Evolutionary conservation across 441 rosid species (phyloP).

Genomic region (Daphne laureola): DNA sequence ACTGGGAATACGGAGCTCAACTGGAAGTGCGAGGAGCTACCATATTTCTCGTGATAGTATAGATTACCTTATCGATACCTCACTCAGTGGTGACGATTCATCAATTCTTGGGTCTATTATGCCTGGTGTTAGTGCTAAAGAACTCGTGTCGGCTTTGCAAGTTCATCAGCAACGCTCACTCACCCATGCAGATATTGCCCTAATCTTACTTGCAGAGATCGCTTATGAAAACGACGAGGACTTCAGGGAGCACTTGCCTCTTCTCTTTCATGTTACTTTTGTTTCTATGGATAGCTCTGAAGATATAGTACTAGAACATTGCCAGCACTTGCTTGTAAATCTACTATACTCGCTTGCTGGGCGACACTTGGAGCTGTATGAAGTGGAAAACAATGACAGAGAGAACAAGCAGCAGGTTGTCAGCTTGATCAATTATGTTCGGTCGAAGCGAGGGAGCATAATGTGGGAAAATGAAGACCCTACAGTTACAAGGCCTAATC

Average conservation of each 20-base stretch:
- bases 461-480: constrained; percentile 99
- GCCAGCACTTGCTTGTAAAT: constrained; percentile 92
- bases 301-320: constrained; percentile 92
- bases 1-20: constrained; percentile 86
- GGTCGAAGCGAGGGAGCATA: constrained; percentile 93
- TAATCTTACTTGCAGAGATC: constrained; percentile 85
- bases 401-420: constrained; percentile 95
- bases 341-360: constrained; percentile 90
- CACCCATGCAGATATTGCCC: constrained; percentile 88
- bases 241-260: constrained; percentile 89
- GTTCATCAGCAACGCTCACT: constrained; percentile 97
- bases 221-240: constrained; percentile 96
- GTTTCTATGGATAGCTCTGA: constrained; percentile 98
- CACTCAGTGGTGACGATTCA: constrained; percentile 78
- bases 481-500: constrained; percentile 63
- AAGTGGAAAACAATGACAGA: constrained; percentile 83
- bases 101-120: constrained; percentile 56
- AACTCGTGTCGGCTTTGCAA: constrained; percentile 87
- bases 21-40: constrained; percentile 88
- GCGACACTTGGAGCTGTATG: constrained; percentile 87
- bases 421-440: constrained; percentile 88
- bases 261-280: constrained; percentile 86
- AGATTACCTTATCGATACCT: constrained; percentile 84
- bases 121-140: constrained; percentile 81
- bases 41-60: constrained; percentile 94